phyloP scores from a whole-genome alignment of 257 asterid species.

The Penstemon eatonii region DNA sequence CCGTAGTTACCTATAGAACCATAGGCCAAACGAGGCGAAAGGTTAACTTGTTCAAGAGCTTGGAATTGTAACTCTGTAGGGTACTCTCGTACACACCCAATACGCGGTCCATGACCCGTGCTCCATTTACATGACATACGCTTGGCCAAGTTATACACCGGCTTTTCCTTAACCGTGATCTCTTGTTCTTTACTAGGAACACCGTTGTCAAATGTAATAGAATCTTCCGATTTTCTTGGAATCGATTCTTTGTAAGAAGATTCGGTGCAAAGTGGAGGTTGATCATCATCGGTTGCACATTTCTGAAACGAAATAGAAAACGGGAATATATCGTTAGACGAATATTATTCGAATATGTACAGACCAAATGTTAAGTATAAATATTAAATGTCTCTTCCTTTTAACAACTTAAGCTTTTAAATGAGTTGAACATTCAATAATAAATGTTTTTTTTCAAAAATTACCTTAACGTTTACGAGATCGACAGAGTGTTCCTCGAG shows the following conservation, averaged over 20 bases:
- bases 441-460: neutral
- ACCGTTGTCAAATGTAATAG: constrained; percentile 17
- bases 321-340: constrained; percentile 18
- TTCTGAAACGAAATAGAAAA: constrained; percentile 47
- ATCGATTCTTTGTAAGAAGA: constrained; percentile 33
- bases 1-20: constrained; percentile 53
- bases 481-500: constrained; percentile 76
- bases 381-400: no score
- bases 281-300: constrained; percentile 78
- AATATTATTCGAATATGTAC: no score
- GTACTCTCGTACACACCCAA: constrained; percentile 88
- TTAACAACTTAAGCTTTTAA: neutral
- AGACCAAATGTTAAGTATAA: no score
- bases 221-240: constrained; percentile 29
- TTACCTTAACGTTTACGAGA: constrained; percentile 80
- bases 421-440: no score
- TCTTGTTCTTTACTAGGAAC: constrained; percentile 26
- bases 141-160: constrained; percentile 45
- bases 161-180: constrained; percentile 20
- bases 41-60: constrained; percentile 88
- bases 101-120: constrained; percentile 85
- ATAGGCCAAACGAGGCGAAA: constrained; percentile 70
- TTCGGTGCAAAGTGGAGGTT: constrained; percentile 34
- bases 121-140: constrained; percentile 87
- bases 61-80: constrained; percentile 74